phyloP scores from a whole-genome alignment of 345 rosid genomes.

The Aurinia saxatilis region DNA sequence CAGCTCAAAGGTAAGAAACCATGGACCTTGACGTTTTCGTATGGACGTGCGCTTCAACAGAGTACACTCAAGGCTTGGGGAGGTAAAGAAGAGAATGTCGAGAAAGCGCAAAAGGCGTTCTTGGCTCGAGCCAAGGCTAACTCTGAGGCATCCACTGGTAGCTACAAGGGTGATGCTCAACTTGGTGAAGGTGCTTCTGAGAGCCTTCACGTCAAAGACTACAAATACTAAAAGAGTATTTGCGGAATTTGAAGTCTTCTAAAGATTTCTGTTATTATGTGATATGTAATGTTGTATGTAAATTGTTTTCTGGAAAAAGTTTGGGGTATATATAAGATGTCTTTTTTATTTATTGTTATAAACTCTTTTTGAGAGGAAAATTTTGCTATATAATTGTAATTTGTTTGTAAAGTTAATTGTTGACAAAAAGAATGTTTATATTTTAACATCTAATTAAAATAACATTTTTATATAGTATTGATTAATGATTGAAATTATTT shows the following conservation, averaged over 20 bases:
- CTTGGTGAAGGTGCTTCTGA: slow-evolving; percentile 76
- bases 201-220: slow-evolving; percentile 52
- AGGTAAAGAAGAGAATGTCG: slow-evolving; percentile 63
- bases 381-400: too few relatives aligned
- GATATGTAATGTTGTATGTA: too few relatives aligned
- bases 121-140: slow-evolving; percentile 80
- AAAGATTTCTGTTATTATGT: too few relatives aligned
- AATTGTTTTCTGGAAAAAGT: too few relatives aligned
- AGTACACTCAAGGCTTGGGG: slow-evolving; percentile 94
- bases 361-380: too few relatives aligned
- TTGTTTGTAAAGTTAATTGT: too few relatives aligned
- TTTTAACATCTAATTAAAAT: too few relatives aligned
- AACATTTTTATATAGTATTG: too few relatives aligned
- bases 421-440: too few relatives aligned
- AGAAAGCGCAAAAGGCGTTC: slow-evolving; percentile 61
- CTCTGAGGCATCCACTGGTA: slow-evolving; percentile 77
- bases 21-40: slow-evolving; percentile 84
- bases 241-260: neutral
- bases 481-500: too few relatives aligned
- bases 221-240: slow-evolving; percentile 17
- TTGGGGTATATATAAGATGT: too few relatives aligned
- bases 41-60: slow-evolving; percentile 96
- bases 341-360: too few relatives aligned
- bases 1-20: slow-evolving; percentile 81
- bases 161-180: slow-evolving; percentile 66